Evolutionary conservation across 2,329 filamentous ascomycete genomes (phyloP), one percentile per base, ranked within the genome.

Genomic region (Trichocomaceae sp.): DNA sequence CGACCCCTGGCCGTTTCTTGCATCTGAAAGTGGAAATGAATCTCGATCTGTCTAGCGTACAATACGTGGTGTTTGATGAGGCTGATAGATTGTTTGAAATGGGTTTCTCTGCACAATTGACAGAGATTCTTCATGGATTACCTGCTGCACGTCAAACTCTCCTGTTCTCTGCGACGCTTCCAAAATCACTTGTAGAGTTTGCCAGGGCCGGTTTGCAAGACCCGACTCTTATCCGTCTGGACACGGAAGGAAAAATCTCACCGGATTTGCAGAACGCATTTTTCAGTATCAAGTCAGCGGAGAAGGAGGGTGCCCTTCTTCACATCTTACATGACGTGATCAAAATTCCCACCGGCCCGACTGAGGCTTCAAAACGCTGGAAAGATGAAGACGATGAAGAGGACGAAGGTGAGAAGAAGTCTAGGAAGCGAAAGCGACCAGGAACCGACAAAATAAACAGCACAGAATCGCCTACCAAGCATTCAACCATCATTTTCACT

Each of bases 1-100:
- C 93, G 10, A 97, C 95, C 0, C 93, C 93, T 0, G 93, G 95
- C 70, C 88, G 93, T 63, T 99, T 99, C 64, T 77, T 99, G 62
- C 93, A 99, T 78, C 74, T 99, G 60, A 95, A 97, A 73, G 92
- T 97, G 19, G 93, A 99, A 69, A 99, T 99, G 95, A 79, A 80
- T 9, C 73, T 99, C 51, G 89, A 96, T 65, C 75, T 99, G n/a
- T 90, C 86, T 0, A 95, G 90, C 3, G 86, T 99, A 58, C 82
- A 84, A 62, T 99, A 99, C 66, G 89, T 96, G 22, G 93, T 99
- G 8, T 99, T 99, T 60, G 93, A 99, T 68, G 93, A 99, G 71
- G 93, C 93, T 1, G 93, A 99, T 78, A 83, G 93, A 52, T 78
- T 99, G 19, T 99, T 99, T 71, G 93, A 99, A 69, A 96, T 99